Evolutionary conservation across 305 asterid genomes (phyloP).

Genomic region (Fraxinus greggii): DNA sequence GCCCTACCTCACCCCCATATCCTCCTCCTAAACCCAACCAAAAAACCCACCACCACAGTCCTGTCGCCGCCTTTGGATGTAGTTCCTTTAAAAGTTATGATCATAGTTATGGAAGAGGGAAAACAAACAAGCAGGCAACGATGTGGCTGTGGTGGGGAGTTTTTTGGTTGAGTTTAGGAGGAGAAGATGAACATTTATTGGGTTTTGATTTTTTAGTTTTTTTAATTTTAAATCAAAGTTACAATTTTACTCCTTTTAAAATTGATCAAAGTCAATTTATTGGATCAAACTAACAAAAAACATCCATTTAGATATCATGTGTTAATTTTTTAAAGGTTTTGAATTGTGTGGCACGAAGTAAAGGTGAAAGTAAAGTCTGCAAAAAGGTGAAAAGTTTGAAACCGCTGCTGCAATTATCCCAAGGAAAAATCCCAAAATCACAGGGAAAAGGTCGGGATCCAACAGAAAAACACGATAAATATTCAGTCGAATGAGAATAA

Average conservation of each 20-base stretch:
- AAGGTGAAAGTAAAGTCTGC: neutral
- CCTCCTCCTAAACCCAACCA: too few relatives aligned
- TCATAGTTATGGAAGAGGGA: neutral
- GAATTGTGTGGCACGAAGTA: neutral
- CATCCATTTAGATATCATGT: neutral
- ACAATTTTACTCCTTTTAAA: too few relatives aligned
- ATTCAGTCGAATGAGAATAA: neutral
- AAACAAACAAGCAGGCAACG: neutral
- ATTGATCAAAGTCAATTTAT: neutral
- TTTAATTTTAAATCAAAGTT: neutral
- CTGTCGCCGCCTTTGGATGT: neutral
- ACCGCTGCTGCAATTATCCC: neutral
- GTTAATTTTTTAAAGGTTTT: too few relatives aligned
- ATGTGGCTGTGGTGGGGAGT: neutral
- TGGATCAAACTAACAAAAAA: neutral
- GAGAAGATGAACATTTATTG: neutral
- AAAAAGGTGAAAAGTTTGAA: too few relatives aligned
- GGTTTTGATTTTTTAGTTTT: neutral
- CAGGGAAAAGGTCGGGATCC: neutral
- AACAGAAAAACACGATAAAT: neutral
- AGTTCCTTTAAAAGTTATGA: neutral
- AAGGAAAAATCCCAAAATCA: neutral
- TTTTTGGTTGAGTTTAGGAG: neutral
- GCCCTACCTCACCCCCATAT: too few relatives aligned
- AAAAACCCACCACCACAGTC: neutral